A percentile compares a stretch with the other conserved stretches of the same genome.
phyloP scores from a whole-genome alignment of 495 filamentous ascomycete genomes.

The Pseudomonodictys pantanalensis region DNA sequence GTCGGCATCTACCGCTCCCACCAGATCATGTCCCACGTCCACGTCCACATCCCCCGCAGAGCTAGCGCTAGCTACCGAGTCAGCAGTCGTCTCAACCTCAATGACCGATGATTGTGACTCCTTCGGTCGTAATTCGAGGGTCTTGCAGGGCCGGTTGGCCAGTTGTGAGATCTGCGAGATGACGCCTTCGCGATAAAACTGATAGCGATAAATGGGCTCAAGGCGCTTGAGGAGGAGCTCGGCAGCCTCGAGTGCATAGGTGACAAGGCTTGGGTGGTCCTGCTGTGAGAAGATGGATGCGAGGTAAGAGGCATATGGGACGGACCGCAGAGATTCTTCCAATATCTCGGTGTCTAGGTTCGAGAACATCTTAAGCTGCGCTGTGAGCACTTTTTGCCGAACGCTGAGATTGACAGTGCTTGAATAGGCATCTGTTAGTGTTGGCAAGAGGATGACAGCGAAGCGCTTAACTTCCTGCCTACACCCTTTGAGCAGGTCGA shows the following conservation, averaged over 20 bases:
- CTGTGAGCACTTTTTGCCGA: constrained; percentile 91
- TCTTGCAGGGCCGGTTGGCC: constrained; percentile 53
- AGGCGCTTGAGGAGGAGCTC: constrained; percentile 82
- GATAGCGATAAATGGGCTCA: constrained; percentile 84
- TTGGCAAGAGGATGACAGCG: constrained; percentile 91
- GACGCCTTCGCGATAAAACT: constrained; percentile 96
- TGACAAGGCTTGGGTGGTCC: constrained; percentile 84
- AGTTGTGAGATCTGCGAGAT: constrained; percentile 87
- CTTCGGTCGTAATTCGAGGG: constrained; percentile 30
- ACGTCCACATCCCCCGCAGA: constrained; percentile 43
- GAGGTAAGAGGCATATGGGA: constrained; percentile 95
- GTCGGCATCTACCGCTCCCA: constrained; percentile 52
- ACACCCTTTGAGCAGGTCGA: constrained; percentile 73
- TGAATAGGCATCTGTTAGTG: constrained; percentile 93
- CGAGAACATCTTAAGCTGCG: constrained; percentile 98
- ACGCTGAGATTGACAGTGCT: constrained; percentile 98
- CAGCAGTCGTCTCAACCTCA: constrained; percentile 22
- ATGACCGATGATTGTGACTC: constrained; percentile 17
- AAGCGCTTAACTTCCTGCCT: constrained; percentile 86
- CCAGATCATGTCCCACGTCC: constrained; percentile 46
- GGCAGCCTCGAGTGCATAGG: constrained; percentile 79
- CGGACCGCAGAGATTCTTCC: constrained; percentile 79
- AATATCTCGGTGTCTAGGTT: constrained; percentile 82
- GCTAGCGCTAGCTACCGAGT: constrained; percentile 11
- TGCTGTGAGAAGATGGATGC: constrained; percentile 95